Evolutionary conservation across 2,329 filamentous ascomycete genomes (phyloP).

Genomic region (Trichoderma koningiopsis): DNA sequence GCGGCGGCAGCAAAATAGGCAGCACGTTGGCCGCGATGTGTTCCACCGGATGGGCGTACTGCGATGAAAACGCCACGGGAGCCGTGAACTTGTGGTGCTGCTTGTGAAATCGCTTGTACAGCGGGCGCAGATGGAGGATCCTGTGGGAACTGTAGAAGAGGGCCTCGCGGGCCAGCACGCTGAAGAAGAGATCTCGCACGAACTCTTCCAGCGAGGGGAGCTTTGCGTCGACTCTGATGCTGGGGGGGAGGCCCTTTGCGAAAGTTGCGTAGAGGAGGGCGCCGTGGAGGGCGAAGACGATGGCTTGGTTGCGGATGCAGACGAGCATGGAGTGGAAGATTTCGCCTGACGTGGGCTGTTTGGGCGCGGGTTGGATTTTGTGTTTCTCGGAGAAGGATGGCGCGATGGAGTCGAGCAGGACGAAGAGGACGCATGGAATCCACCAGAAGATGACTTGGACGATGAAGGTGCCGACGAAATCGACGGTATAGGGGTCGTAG

Average conservation of each 20-base stretch:
- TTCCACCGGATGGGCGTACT: conserved; percentile 61
- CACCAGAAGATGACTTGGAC: conserved; percentile 51
- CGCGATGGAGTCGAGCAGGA: conserved; percentile 46
- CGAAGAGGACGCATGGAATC: conserved; percentile 47
- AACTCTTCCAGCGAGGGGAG: conserved; percentile 44
- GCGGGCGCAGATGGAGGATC: conserved; percentile 49
- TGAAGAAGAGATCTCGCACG: conserved; percentile 45
- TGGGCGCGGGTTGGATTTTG: conserved; percentile 56
- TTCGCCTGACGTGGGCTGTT: conserved; percentile 51
- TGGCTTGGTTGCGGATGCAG: conserved; percentile 51
- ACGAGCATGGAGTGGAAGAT: conserved; percentile 47
- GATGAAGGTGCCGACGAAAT: conserved; percentile 44
- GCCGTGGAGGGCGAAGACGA: conserved; percentile 41
- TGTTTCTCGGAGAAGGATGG: conserved; percentile 53
- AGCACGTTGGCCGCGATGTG: conserved; percentile 56
- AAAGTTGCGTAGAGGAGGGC: conserved; percentile 29
- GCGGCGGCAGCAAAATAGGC: conserved; percentile 53
- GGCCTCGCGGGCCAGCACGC: conserved; percentile 49
- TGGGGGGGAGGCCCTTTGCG: conserved; percentile 31
- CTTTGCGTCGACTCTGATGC: conserved; percentile 43
- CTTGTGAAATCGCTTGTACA: conserved; percentile 58
- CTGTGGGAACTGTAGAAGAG: conserved; percentile 61
- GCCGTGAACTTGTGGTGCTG: conserved; percentile 59
- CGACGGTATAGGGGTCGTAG: conserved; percentile 40
- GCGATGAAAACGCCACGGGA: conserved; percentile 56